These are phyloP conservation scores for Penicillium pancosmium DNA, from an alignment of 495 filamentous ascomycete species.

Conservation along the genomic window DNA sequence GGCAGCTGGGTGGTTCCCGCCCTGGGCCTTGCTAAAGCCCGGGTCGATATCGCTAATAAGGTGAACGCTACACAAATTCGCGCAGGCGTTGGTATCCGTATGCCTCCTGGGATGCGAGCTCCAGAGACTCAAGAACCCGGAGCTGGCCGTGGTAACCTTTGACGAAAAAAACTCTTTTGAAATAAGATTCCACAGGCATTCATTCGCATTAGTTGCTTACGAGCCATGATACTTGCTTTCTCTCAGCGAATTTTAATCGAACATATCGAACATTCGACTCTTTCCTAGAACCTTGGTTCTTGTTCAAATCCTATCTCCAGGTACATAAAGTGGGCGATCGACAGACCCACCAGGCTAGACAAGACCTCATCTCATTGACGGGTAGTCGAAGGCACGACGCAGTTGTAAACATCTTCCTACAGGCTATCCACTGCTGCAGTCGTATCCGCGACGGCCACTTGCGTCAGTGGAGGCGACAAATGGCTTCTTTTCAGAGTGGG, in stretches of 20 bases:
- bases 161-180: slow-evolving; percentile 5
- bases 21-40: slow-evolving; percentile 77
- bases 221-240: slow-evolving; percentile 18
- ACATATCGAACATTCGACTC: slow-evolving; percentile 7
- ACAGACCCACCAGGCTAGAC: slow-evolving; percentile 11
- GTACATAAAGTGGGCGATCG: slow-evolving; percentile 14
- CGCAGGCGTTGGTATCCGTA: slow-evolving; percentile 38
- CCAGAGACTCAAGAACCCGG: slow-evolving; percentile 17
- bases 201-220: slow-evolving; percentile 15
- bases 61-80: slow-evolving; percentile 21
- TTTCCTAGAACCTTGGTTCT: neutral
- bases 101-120: slow-evolving; percentile 47
- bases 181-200: slow-evolving; percentile 7
- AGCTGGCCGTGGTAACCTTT: slow-evolving; percentile 40
- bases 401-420: neutral
- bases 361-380: slow-evolving; percentile 11
- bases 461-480: slow-evolving; percentile 23
- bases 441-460: slow-evolving; percentile 18
- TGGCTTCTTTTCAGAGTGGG: neutral
- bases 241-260: slow-evolving; percentile 5
- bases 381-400: slow-evolving; percentile 12
- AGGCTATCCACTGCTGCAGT: neutral
- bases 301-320: slow-evolving; percentile 3
- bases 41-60: slow-evolving; percentile 65
- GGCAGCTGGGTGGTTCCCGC: slow-evolving; percentile 89